A percentile compares a stretch with the other conserved stretches of the same genome.
These are phyloP conservation scores for Mesotaenium endlicherianum DNA, from an alignment of 139 green algal species.

Conservation along the genomic window DNA sequence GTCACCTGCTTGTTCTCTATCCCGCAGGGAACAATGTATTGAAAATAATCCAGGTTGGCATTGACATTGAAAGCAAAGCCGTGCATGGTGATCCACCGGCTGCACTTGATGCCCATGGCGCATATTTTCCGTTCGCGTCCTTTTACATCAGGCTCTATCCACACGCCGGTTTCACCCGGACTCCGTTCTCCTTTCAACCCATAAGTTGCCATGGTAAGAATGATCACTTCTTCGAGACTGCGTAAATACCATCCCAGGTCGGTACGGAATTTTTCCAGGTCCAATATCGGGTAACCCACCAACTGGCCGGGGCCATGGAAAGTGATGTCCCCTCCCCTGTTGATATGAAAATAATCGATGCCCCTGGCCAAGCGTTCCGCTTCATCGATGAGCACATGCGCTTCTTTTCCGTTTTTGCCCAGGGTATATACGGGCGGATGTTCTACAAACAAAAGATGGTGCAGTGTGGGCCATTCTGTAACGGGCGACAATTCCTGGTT, in stretches of 20 bases:
- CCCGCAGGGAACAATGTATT: conserved; percentile 67
- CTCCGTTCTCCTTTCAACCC: conserved; percentile 59
- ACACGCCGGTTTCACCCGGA: conserved; percentile 76
- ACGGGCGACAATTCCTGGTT: too few relatives aligned
- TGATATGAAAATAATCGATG: too few relatives aligned
- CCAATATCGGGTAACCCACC: conserved; percentile 87
- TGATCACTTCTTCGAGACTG: conserved; percentile 79
- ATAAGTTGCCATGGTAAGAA: conserved; percentile 52
- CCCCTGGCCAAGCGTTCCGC: too few relatives aligned
- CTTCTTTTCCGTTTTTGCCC: too few relatives aligned
- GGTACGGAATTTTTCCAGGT: conserved; percentile 62
- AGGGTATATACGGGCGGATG: too few relatives aligned
- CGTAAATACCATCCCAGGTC: conserved; percentile 85
- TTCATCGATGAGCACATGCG: too few relatives aligned
- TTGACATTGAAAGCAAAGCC: conserved; percentile 86
- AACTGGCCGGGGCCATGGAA: conserved; percentile 67
- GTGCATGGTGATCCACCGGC: conserved; percentile 82
- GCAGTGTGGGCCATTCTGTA: too few relatives aligned
- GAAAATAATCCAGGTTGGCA: conserved; percentile 72
- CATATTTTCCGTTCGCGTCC: conserved; percentile 80
- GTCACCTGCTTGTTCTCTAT: conserved; percentile 42
- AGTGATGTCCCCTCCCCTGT: conserved; percentile 49
- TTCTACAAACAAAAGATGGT: too few relatives aligned
- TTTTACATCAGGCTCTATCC: too few relatives aligned
- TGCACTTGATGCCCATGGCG: conserved; percentile 85